A percentile compares a stretch with the other conserved stretches of the same genome.
Conservation (phyloP, 2,329 filamentous ascomycete species). For the Fonsecaea pedrosoi region DNA sequence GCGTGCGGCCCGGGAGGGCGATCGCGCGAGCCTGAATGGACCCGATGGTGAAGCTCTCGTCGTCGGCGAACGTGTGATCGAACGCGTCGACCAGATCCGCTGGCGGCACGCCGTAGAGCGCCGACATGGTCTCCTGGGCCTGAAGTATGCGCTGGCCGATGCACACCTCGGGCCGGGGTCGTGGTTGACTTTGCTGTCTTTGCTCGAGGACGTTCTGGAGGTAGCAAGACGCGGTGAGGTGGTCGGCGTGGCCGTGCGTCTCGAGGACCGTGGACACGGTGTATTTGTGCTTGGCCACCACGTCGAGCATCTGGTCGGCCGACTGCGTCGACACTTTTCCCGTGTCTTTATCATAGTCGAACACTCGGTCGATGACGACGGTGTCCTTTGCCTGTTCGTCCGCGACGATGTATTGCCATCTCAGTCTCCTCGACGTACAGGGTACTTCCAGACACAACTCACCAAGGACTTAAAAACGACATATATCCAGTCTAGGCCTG, state of each 20-base stretch:
- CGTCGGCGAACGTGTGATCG: constrained; percentile 62
- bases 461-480: not conserved
- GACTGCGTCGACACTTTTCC: constrained; percentile 56
- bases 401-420: constrained; percentile 67
- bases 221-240: constrained; percentile 65
- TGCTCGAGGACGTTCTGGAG: constrained; percentile 56
- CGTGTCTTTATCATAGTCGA: constrained; percentile 61
- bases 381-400: constrained; percentile 58
- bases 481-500: not conserved
- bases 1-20: constrained; percentile 68
- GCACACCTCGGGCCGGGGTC: constrained; percentile 55
- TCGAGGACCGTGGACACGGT: constrained; percentile 63
- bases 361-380: constrained; percentile 67
- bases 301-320: constrained; percentile 60
- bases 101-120: constrained; percentile 57
- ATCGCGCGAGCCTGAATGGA: constrained; percentile 56
- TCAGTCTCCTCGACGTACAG: not conserved
- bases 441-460: not conserved
- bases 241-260: constrained; percentile 68
- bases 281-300: constrained; percentile 56
- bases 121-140: constrained; percentile 62
- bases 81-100: constrained; percentile 59
- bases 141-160: constrained; percentile 64
- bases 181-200: constrained; percentile 40
- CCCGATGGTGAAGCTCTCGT: constrained; percentile 63